Evolutionary conservation across 23 red algal species (phyloP), one percentile per base, ranked within the genome.

Genomic region (Agarophyton chilense): DNA sequence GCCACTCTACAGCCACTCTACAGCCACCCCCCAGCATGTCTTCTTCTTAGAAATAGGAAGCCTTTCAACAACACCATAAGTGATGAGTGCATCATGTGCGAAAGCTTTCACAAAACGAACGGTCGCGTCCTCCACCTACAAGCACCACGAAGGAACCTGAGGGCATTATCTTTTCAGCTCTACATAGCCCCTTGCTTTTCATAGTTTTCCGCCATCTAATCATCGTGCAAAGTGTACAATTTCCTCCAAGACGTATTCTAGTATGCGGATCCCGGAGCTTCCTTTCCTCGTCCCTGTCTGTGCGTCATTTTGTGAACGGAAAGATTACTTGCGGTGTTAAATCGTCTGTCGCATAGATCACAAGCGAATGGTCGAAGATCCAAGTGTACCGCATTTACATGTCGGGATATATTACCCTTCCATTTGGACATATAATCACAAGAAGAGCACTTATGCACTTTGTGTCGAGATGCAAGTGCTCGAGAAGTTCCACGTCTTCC

Each of bases 391-490:
- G 65, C 34, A 12, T 72, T 44, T 5, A 43, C 34, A 24, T 72
- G 65, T 40, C 65, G 34, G 6, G 65, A 72, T 16, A 72, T 72
- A 13, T 72, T 72, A 42, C 65, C 65, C 14, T 43, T 72, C 65
- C 65, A 72, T 24, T n/a, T 41, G 2, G 65, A 72, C 11, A 72
- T 13, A 72, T 72, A 72, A 24, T 41, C 65, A n/a, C 65, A 72
- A 17, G 10, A 0, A 10, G 65, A 7, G 36, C 65, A 72, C 4
- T 43, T 41, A 34, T 72, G 65, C 35, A 72, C 11, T 7, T 40
- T 44, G 12, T 32, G 17, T n/a, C 19, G 21, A 10, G 35, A 16
- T 10, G 7, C 34, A 12, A 16, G 9, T 44, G 36, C 42, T 28
- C 65, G 26, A 3, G 65, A 8, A 4, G 26, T 10, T 4, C 65